phyloP scores from a whole-genome alignment of 1,284 basidiomycete species.

The Hemileia vastatrix region DNA sequence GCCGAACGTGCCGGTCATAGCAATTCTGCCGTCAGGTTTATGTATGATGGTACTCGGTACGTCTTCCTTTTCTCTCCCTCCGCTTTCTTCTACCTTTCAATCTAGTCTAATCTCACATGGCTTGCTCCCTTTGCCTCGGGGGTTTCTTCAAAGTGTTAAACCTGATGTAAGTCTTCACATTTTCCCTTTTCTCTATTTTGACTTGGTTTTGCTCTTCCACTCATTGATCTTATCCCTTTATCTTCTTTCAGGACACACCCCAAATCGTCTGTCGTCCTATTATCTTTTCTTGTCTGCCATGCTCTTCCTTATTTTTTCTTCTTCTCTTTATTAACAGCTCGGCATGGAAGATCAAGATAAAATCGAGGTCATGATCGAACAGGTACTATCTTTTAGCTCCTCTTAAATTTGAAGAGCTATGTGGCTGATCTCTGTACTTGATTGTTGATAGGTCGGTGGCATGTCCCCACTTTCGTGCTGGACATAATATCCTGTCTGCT shows the following conservation, averaged over 20 bases:
- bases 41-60: slow-evolving; percentile 20
- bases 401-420: too few relatives aligned
- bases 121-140: background rate
- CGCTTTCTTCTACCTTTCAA: background rate
- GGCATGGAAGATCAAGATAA: slow-evolving; percentile 18
- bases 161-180: slow-evolving; percentile 9
- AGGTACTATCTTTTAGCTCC: too few relatives aligned
- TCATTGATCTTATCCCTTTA: background rate
- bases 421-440: too few relatives aligned
- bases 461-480: too few relatives aligned
- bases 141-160: slow-evolving; percentile 2
- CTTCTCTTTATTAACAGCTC: background rate
- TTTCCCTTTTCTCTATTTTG: background rate
- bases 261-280: slow-evolving; percentile 3
- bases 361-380: slow-evolving; percentile 22
- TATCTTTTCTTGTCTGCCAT: background rate
- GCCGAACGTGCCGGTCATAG: slow-evolving; percentile 59
- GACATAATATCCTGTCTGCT: too few relatives aligned
- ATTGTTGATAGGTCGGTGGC: too few relatives aligned
- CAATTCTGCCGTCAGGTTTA: slow-evolving; percentile 10
- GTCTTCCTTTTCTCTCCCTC: background rate
- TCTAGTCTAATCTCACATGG: background rate
- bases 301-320: background rate
- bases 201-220: background rate
- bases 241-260: slow-evolving; percentile 21